Base-by-base conservation (phyloP, 192 early-diverging fungal species). In the Coemansia sp. region DNA sequence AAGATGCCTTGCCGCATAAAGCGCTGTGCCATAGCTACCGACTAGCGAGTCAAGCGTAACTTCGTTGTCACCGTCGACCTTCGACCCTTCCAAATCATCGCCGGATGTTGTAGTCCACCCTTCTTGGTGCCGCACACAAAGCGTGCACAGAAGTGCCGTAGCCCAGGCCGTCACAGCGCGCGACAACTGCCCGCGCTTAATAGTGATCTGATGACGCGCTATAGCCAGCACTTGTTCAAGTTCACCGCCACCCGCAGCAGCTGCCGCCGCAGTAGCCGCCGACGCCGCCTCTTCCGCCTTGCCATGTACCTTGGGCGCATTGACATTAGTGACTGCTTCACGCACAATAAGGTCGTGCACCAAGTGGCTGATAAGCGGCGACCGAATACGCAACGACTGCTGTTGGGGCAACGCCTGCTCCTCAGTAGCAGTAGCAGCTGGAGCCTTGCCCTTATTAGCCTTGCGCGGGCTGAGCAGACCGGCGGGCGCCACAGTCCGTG, bases 121-220 rank as follows among this genome's bases (percentile, higher is more conserved):
- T 29, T 76, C 70, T 66, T 76, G 77, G 63, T 79, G 82, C 41
- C 74, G 71, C 44, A 79, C 74, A 31, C 82, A 84, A 8, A 72
- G 63, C 12, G 82, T 76, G 37, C 90, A 89, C 8, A 93, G 79
- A 12, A 89, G 81, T 12, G 89, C 86, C 0, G 86, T 84, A 1
- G 91, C 86, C 87, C 88, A 90, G 68, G 83, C 89, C 11, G 91
- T 90, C 61, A 89, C 82, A 14, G 79, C 85, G 32, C 84, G 87
- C 36, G 80, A 83, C n/a, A 83, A 66, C 34, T 77, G 75, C 3
- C 72, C 73, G 10, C 87, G 82, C 66, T 89, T 89, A 12, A 84
- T 76, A 17, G 80, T 76, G n/a, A 71, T 68, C 38, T 78, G 74
- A 4, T 70, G 65, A 23, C 63, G 63, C 11, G 74, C 74, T 62